These are phyloP conservation scores for Diddensiella santjacobensis DNA, from an alignment of 805 yeast species.

Conservation along the genomic window DNA sequence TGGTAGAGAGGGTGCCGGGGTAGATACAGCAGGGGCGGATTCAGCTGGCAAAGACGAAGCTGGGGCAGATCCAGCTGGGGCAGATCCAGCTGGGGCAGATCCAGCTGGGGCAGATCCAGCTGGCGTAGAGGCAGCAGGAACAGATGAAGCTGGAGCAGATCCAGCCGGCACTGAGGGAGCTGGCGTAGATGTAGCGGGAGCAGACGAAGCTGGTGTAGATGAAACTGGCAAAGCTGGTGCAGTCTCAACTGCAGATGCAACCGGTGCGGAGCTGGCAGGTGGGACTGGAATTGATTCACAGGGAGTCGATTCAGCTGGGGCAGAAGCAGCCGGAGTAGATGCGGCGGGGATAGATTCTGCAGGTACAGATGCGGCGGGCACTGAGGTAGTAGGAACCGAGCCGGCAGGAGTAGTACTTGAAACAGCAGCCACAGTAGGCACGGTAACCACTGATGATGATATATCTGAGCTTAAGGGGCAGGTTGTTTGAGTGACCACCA, in stretches of 20 bases:
- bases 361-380: too few relatives aligned
- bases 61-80: neutral
- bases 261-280: neutral
- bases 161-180: neutral
- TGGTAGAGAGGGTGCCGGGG: neutral
- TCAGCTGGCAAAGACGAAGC: neutral
- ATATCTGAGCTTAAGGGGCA: neutral
- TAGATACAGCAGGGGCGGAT: neutral
- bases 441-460: neutral
- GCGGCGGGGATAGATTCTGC: neutral
- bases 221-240: conserved; percentile 1
- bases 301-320: neutral
- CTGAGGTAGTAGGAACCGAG: neutral
- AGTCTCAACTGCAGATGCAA: neutral
- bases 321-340: neutral
- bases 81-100: neutral
- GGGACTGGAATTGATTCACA: neutral
- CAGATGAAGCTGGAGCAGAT: neutral
- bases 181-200: conserved; percentile 3
- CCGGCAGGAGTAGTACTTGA: neutral
- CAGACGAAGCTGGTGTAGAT: neutral
- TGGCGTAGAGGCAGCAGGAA: neutral
- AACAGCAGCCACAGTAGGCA: neutral
- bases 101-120: conserved; percentile 1
- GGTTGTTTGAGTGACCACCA: neutral